Evolutionary conservation across 2,329 filamentous ascomycete species (phyloP), one percentile per base, ranked within the genome.

Genomic region (Trichoderma brevicompactum): DNA sequence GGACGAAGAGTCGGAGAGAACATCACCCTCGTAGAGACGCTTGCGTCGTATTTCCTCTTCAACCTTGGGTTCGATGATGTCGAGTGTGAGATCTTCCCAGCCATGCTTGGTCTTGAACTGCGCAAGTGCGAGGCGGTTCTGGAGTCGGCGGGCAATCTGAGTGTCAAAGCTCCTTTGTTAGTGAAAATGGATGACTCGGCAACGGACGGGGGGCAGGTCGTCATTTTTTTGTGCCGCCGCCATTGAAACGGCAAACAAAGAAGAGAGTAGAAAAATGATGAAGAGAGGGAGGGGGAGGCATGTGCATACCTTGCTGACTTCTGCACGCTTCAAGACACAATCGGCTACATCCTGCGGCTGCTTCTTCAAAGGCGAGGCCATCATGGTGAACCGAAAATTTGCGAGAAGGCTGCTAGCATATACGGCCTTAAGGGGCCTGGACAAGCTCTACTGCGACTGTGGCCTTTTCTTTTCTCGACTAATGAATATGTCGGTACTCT

Each of bases 81-180:
- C 92, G 74, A 96, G 87, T 68, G 90, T 92, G 76, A 96, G 85
- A 78, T 95, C 92, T 79, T 97, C 91, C 89, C 93, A 96, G 76
- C 94, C 94, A 81, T 96, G 91, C 79, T 96, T 93, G 71, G 95
- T 93, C 81, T 98, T 98, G 85, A 97, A 95, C 79, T 96, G 95
- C 76, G 95, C 95, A 69, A 98, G 87, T 66, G 95, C 94, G 67
- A 99, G 88, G 69, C 94, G 92, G 81, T 96, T 93, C 80, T 98
- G 93, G 64, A 99, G 84, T 74, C 91, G 91, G 76, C 94, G 86
- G 72, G 94, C 95, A 82, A 99, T 96, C 95, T 98, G 55, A 9
- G 49, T 44, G 41, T 56, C 48, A 36, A 44, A 36, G 55, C 52
- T 56, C 17, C 50, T 40, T 28, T 55, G 63, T 69, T 62, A 73